phyloP scores from a whole-genome alignment of 2,329 filamentous ascomycete genomes.

The Graphium sp. region DNA sequence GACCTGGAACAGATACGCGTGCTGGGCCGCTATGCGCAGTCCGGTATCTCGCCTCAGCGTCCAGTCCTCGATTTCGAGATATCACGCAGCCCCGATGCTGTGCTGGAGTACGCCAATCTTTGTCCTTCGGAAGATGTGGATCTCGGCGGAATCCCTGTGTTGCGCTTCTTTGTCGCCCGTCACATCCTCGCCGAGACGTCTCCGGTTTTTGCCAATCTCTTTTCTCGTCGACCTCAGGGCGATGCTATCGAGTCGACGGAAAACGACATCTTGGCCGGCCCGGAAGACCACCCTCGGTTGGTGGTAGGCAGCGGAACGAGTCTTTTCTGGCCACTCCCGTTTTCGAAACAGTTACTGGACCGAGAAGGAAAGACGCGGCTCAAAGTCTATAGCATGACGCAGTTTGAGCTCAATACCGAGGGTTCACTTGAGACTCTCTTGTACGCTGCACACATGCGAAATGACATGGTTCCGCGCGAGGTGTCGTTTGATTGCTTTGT shows the following conservation, averaged over 20 bases:
- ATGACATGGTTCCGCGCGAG: conserved; percentile 24
- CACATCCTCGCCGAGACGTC: conserved; percentile 31
- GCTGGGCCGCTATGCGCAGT: too few relatives aligned
- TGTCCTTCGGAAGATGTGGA: too few relatives aligned
- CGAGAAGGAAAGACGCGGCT: conserved; percentile 25
- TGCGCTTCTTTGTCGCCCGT: conserved; percentile 34
- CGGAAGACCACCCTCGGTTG: conserved; percentile 6
- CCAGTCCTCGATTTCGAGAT: conserved; percentile 24
- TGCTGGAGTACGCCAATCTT: conserved; percentile 35
- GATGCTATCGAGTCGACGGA: conserved; percentile 15
- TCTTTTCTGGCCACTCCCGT: too few relatives aligned
- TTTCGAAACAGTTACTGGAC: too few relatives aligned
- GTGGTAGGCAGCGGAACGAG: too few relatives aligned
- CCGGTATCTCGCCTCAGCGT: conserved; percentile 20
- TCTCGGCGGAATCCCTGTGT: too few relatives aligned
- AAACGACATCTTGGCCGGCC: conserved; percentile 15
- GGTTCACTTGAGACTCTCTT: conserved; percentile 26
- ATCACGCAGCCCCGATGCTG: conserved; percentile 25
- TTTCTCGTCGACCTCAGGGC: conserved; percentile 14
- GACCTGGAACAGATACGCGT: too few relatives aligned
- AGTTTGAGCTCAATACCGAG: conserved; percentile 24
- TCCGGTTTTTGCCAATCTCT: conserved; percentile 31
- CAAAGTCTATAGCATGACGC: conserved; percentile 33
- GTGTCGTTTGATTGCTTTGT: conserved; percentile 31
- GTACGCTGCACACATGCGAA: conserved; percentile 33